These are phyloP conservation scores for Ochetophila trinervis DNA, from an alignment of 306 rosid species.

Conservation along the genomic window DNA sequence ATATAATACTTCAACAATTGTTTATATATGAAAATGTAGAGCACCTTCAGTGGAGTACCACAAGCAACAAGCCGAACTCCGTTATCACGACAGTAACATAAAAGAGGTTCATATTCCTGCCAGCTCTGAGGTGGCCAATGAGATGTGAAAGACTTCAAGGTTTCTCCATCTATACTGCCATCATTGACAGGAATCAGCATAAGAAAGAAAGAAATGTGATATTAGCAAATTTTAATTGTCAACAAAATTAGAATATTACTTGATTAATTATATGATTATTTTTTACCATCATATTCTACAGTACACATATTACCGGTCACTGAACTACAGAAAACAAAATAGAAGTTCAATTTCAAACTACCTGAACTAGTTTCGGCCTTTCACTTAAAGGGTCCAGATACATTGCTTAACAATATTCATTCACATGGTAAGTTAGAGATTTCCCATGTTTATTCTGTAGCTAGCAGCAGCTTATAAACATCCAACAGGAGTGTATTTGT, in stretches of 20 bases:
- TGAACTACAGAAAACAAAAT: not conserved
- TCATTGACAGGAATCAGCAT: conserved; percentile 13
- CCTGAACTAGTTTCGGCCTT: no score
- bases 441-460: no score
- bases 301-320: not conserved
- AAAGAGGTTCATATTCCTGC: conserved; percentile 94
- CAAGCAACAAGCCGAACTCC: conserved; percentile 76
- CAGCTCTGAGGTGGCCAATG: conserved; percentile 86
- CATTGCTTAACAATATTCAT: no score
- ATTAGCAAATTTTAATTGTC: not conserved
- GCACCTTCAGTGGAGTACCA: conserved; percentile 76
- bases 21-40: conserved; percentile 14
- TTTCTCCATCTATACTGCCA: conserved; percentile 86
- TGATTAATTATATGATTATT: no score
- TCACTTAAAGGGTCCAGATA: no score
- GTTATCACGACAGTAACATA: conserved; percentile 69
- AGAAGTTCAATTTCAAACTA: no score
- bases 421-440: not conserved
- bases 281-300: not conserved
- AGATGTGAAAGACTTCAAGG: conserved; percentile 50
- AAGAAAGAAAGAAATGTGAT: conserved; percentile 22
- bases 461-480: no score
- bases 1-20: conserved; percentile 1
- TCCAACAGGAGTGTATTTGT: no score
- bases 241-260: not conserved